Evolutionary conservation across 78 protist genomes (phyloP).

Genomic region (Planoprotostelium fungivorum): DNA sequence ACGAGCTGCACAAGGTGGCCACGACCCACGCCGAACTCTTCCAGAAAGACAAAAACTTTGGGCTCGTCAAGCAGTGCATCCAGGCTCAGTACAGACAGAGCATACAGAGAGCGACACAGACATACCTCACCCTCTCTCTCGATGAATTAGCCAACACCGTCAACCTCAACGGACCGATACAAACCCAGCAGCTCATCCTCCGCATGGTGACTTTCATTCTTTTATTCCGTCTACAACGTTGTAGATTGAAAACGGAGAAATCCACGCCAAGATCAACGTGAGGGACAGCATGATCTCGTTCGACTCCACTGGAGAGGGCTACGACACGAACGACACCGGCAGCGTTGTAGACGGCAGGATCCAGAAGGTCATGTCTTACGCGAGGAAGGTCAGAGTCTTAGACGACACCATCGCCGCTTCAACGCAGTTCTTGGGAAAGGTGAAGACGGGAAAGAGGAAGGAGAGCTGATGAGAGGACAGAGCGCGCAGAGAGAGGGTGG

Average conservation of each 20-base stretch:
- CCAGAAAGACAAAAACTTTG: conserved; percentile 58
- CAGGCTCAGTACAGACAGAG: conserved; percentile 41
- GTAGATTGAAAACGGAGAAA: conserved; percentile 73
- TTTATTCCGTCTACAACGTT: not conserved
- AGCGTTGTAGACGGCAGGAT: not conserved
- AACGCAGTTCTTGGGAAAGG: not conserved
- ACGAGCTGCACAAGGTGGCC: conserved; percentile 9
- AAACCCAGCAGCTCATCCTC: conserved; percentile 37
- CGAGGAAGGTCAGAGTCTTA: not conserved
- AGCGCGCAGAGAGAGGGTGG: not conserved
- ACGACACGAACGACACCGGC: not conserved
- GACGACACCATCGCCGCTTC: not conserved
- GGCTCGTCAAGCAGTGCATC: conserved; percentile 61
- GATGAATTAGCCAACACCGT: conserved; percentile 41
- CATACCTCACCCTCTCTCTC: conserved; percentile 76
- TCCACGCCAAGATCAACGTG: conserved; percentile 61
- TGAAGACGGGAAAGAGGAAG: not conserved
- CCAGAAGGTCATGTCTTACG: not conserved
- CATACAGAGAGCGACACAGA: conserved; percentile 67
- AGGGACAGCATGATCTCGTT: conserved; percentile 71
- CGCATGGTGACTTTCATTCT: conserved; percentile 37
- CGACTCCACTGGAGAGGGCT: conserved; percentile 34
- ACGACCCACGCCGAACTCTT: conserved; percentile 29
- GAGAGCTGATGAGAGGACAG: not conserved
- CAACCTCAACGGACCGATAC: conserved; percentile 3